phyloP scores from a whole-genome alignment of 306 rosid genomes.

The Vicia sativa region DNA sequence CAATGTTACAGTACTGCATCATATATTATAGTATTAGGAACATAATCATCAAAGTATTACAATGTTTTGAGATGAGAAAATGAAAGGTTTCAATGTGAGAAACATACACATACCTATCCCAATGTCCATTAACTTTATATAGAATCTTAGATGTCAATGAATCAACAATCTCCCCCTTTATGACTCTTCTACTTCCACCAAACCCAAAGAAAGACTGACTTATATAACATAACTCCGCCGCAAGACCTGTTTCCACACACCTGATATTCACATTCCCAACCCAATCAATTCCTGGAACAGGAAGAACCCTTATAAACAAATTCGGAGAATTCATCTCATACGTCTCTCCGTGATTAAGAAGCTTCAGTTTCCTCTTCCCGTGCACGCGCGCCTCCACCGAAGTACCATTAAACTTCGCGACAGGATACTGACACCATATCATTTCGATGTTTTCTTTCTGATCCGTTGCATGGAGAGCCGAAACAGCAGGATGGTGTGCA shows the following conservation, averaged over 20 bases:
- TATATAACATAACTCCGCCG: conserved; percentile 60
- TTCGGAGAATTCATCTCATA: conserved; percentile 79
- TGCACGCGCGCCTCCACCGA: conserved; percentile 65
- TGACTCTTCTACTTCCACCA: conserved; percentile 58
- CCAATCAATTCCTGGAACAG: conserved; percentile 67
- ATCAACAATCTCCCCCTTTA: conserved; percentile 75
- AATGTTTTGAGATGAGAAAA: neutral
- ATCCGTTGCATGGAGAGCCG: conserved; percentile 86
- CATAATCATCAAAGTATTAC: conserved; percentile 18
- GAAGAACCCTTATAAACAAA: conserved; percentile 65
- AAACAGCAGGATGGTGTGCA: conserved; percentile 90
- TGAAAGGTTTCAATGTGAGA: conserved; percentile 24
- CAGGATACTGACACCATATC: conserved; percentile 73
- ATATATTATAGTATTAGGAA: conserved; percentile 24
- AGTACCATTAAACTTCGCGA: conserved; percentile 71
- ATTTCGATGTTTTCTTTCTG: conserved; percentile 69
- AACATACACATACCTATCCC: conserved; percentile 69
- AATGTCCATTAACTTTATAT: conserved; percentile 76
- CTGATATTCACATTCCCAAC: conserved; percentile 57
- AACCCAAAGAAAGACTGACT: conserved; percentile 62
- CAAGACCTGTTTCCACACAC: conserved; percentile 70
- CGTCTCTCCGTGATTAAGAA: conserved; percentile 76
- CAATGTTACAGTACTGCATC: conserved; percentile 62
- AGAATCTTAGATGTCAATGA: conserved; percentile 56
- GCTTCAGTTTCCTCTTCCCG: conserved; percentile 74